A percentile compares a stretch with the other conserved stretches of the same genome.
These are phyloP conservation scores for Nephelium lappaceum DNA, from an alignment of 345 rosid species.

Conservation along the genomic window DNA sequence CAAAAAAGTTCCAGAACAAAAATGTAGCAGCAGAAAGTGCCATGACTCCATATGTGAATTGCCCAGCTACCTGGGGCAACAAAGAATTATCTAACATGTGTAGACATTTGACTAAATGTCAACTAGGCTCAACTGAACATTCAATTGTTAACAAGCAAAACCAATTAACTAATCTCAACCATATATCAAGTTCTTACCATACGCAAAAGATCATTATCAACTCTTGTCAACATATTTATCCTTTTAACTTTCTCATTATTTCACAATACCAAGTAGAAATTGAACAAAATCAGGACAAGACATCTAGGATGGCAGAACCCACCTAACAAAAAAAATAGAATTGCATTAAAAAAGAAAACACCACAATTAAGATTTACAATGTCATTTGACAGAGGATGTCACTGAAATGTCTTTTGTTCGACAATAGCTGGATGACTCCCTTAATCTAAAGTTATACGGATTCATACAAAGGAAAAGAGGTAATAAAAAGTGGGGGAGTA, in stretches of 20 bases:
- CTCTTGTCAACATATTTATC: not conserved
- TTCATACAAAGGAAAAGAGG: not conserved
- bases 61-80: conserved; percentile 78
- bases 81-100: conserved; percentile 10
- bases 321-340: not conserved
- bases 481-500: not conserved
- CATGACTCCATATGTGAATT: conserved; percentile 97
- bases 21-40: conserved; percentile 91
- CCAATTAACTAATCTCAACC: not conserved
- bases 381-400: not conserved
- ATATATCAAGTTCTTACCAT: not conserved
- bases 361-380: not conserved
- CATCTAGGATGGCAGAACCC: not conserved
- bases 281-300: not conserved
- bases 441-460: not conserved
- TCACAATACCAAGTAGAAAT: not conserved
- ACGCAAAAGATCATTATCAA: not conserved
- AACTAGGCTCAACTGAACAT: not conserved
- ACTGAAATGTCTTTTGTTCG: not conserved
- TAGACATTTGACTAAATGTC: conserved; percentile 1
- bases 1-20: conserved; percentile 89
- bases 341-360: not conserved
- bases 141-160: not conserved
- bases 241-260: not conserved
- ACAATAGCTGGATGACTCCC: not conserved